Conservation (phyloP, 1,284 basidiomycete species). For the Chalciporus sp. region DNA sequence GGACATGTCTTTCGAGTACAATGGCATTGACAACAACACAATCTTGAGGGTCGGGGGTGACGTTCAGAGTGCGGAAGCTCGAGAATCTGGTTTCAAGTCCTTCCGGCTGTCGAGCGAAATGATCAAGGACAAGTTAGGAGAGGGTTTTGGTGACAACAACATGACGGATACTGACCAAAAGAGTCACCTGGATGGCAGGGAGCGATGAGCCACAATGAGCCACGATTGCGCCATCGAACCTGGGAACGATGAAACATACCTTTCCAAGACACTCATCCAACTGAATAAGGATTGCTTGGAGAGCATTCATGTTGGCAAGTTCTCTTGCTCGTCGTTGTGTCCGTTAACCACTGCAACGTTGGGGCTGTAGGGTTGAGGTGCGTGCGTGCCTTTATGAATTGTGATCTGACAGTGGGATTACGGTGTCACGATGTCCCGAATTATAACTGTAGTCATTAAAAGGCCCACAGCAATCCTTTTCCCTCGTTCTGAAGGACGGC, state of each 20-base stretch:
- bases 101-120: conserved; percentile 5
- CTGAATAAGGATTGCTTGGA: conserved; percentile 17
- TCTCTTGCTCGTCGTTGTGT: not conserved
- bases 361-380: not conserved
- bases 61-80: conserved; percentile 3
- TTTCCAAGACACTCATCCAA: conserved; percentile 21
- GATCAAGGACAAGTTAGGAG: not conserved
- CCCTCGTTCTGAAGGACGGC: too few relatives aligned
- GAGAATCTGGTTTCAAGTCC: conserved; percentile 25
- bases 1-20: conserved; percentile 19
- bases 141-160: not conserved
- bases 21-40: conserved; percentile 14
- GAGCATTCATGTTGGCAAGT: conserved; percentile 15
- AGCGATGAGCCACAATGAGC: conserved; percentile 37
- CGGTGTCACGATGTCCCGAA: conserved; percentile 8
- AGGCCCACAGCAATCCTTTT: too few relatives aligned
- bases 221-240: conserved; percentile 35
- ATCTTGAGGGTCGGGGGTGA: conserved; percentile 18
- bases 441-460: too few relatives aligned
- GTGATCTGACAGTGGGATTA: conserved; percentile 2
- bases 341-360: conserved; percentile 6
- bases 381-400: not conserved
- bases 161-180: conserved; percentile 22
- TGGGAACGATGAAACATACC: conserved; percentile 20
- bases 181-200: conserved; percentile 13